phyloP scores from a whole-genome alignment of 164 flowering plant species.

The Liriodendron chinense region DNA sequence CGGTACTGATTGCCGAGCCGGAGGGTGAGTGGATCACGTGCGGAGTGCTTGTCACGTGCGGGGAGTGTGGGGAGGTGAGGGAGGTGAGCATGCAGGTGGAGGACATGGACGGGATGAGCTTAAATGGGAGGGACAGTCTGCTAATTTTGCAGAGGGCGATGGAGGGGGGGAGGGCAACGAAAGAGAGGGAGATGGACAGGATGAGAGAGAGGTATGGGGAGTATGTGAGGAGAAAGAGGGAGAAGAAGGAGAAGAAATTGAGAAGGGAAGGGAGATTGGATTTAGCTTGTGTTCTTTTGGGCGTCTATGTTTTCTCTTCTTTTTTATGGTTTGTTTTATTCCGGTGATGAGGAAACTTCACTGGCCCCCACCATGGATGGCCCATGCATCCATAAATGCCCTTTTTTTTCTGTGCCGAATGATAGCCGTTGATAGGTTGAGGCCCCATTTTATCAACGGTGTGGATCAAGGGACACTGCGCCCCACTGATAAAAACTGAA shows the following conservation, averaged over 20 bases:
- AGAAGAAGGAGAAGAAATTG: conserved; percentile 25
- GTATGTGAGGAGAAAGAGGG: conserved; percentile 34
- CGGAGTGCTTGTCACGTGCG: conserved; percentile 39
- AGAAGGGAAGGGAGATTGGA: conserved; percentile 40
- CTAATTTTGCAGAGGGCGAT: conserved; percentile 38
- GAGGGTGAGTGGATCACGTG: conserved; percentile 32
- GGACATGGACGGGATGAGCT: conserved; percentile 63
- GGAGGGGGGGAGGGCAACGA: conserved; percentile 24
- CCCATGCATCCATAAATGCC: neutral
- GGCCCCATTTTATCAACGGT: too few relatives aligned
- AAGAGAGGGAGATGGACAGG: conserved; percentile 19
- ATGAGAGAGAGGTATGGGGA: conserved; percentile 31
- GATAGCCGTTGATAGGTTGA: too few relatives aligned
- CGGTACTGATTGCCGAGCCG: conserved; percentile 26
- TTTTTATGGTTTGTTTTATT: conserved; percentile 23
- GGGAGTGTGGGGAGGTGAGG: conserved; percentile 38
- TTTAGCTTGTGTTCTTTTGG: conserved; percentile 22
- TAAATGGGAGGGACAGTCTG: conserved; percentile 57
- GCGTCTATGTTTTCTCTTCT: conserved; percentile 22
- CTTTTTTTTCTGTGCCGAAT: too few relatives aligned
- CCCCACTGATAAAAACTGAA: too few relatives aligned
- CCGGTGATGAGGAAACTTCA: neutral
- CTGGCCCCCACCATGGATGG: too few relatives aligned
- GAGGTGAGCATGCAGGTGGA: conserved; percentile 69
- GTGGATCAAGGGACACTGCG: too few relatives aligned